Percentiles rank a stretch among this genome's conserved stretches.
Conservation (phyloP, 78 protist species). For the Creolimax fragrantissima region DNA sequence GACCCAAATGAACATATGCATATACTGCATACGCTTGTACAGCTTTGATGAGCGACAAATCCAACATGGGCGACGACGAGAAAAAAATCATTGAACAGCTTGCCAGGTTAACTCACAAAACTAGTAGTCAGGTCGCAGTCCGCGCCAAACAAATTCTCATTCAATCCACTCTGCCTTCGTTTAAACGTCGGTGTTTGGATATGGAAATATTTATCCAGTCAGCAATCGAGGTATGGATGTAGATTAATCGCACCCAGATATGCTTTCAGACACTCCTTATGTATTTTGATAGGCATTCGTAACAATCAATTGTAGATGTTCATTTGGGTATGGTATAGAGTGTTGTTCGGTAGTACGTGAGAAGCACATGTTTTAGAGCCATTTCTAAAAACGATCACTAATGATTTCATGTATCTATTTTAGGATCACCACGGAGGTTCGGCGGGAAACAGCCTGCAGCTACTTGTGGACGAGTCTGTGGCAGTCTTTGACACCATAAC, state of each 20-base stretch:
- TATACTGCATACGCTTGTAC: too few species aligned
- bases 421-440: not conserved
- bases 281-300: too few species aligned
- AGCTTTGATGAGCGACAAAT: not conserved
- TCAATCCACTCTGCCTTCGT: constrained; percentile 26
- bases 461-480: not conserved
- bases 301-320: too few species aligned
- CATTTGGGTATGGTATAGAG: too few species aligned
- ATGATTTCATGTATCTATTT: too few species aligned
- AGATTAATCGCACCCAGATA: too few species aligned
- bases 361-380: too few species aligned
- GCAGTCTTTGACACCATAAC: constrained; percentile 17
- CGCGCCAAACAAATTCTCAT: constrained; percentile 33
- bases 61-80: not conserved
- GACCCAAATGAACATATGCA: too few species aligned
- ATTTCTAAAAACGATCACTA: too few species aligned
- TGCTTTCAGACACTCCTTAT: too few species aligned
- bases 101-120: not conserved
- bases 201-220: constrained; percentile 7
- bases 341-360: too few species aligned
- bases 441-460: not conserved
- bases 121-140: not conserved
- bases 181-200: constrained; percentile 17
- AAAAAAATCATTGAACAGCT: not conserved
- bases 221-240: constrained; percentile 28